Conservation (phyloP, 441 rosid genomes). For the Erodium moschatum region DNA sequence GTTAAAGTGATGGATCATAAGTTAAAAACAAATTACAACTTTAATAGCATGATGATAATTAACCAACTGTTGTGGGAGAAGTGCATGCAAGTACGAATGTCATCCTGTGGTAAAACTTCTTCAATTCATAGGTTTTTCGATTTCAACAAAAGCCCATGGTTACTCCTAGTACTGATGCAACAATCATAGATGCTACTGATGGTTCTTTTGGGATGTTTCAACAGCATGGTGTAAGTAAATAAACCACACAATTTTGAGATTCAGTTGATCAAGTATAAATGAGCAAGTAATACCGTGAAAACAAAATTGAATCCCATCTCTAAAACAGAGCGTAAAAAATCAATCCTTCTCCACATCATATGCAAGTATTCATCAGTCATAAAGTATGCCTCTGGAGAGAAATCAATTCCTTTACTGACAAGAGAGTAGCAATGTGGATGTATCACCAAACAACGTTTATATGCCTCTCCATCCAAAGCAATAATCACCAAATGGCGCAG, state of each 20-base stretch:
- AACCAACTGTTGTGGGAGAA: no score
- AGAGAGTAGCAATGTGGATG: constrained; percentile 60
- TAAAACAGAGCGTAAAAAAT: constrained; percentile 57
- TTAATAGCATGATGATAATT: not conserved
- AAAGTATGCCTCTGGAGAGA: constrained; percentile 54
- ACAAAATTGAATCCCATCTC: constrained; percentile 72
- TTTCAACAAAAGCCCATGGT: not conserved
- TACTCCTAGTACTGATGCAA: not conserved
- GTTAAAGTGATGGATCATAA: no score
- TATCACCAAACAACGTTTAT: constrained; percentile 33
- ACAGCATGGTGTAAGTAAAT: no score
- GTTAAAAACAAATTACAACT: no score
- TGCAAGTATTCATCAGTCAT: constrained; percentile 59
- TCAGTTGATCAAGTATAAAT: not conserved
- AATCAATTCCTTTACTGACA: constrained; percentile 52
- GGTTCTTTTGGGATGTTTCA: not conserved
- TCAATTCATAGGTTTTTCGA: not conserved
- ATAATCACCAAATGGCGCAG: constrained; percentile 63
- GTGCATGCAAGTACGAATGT: not conserved
- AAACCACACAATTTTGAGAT: no score
- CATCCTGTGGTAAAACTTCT: not conserved
- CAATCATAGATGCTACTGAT: not conserved
- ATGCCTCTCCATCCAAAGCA: constrained; percentile 61
- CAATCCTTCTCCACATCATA: constrained; percentile 85
- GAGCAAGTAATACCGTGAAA: constrained; percentile 51